Base-by-base conservation (phyloP, 306 rosid genomes). In the Neltuma alba region DNA sequence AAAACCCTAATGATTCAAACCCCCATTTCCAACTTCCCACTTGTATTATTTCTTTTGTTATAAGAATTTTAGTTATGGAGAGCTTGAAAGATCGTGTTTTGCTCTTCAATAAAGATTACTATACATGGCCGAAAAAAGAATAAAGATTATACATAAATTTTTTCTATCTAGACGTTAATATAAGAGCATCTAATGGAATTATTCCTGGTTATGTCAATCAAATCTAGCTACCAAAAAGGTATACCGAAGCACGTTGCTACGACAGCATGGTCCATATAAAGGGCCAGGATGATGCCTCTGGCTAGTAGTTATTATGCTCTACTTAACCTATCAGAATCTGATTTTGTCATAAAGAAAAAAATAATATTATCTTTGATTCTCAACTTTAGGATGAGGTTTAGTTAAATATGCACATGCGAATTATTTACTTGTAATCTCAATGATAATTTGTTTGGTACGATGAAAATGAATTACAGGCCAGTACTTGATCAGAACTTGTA, bases 401-500 rank as follows among this genome's bases (percentile, higher is more conserved):
- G n/a, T n/a, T 21, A 54, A 21, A 54, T 7, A 60, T 11, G 66
- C 66, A 28, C 6, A 28, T 13, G 36, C 7, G 9, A 62, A 62
- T 30, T 31, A 31, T 62, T 62, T 62, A 62, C 40, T 16, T 15
- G 23, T 31, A 14, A 60, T 60, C 64, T 58, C 64, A 58, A 8
- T n/a, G n/a, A n/a, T n/a, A n/a, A n/a, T n/a, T n/a, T n/a, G n/a
- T n/a, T n/a, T 58, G 34, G n/a, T 7, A 38, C 70, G 69, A 79
- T 70, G 64, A 69, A 76, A 62, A 61, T 21, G 61, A 73, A 64
- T 20, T 65, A 47, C 97, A 96, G 99, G 88, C 99, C 99, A 33
- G 99, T 96, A 65, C 93, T 96, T 14, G 99, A 96, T 83, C 99
- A 96, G 80, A 96, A 96, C 76, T 70, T 92, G 47, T 96, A 93